Conservation (phyloP, 805 yeast species). For the Yamadazyma laniorum region DNA sequence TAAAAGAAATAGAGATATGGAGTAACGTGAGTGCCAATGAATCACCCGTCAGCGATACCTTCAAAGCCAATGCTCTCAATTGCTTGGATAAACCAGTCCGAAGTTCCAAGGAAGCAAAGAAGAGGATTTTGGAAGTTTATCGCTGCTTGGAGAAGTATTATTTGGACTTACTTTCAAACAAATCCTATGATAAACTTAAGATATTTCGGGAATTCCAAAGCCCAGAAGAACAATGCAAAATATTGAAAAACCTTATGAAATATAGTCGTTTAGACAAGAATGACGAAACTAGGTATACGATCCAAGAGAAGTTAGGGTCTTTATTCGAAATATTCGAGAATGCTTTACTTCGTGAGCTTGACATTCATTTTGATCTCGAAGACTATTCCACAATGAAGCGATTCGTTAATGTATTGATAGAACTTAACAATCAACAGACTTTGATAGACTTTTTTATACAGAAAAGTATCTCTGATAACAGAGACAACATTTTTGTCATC, state of each 20-base stretch:
- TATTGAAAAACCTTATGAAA: slow-evolving; percentile 39
- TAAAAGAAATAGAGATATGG: slow-evolving; percentile 40
- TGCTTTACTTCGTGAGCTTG: slow-evolving; percentile 68
- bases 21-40: slow-evolving; percentile 15
- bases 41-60: neutral
- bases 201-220: slow-evolving; percentile 47
- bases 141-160: slow-evolving; percentile 43
- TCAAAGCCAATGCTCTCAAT: slow-evolving; percentile 26
- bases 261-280: slow-evolving; percentile 37
- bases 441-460: slow-evolving; percentile 44
- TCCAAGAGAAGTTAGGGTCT: slow-evolving; percentile 47
- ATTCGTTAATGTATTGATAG: slow-evolving; percentile 35
- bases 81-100: slow-evolving; percentile 31
- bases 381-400: slow-evolving; percentile 40
- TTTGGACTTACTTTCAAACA: slow-evolving; percentile 42
- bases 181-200: slow-evolving; percentile 40
- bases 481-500: slow-evolving; percentile 19
- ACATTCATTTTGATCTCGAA: slow-evolving; percentile 48
- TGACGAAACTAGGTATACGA: slow-evolving; percentile 26
- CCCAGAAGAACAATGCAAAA: slow-evolving; percentile 52
- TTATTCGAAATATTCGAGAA: slow-evolving; percentile 68
- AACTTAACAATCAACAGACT: slow-evolving; percentile 41
- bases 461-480: slow-evolving; percentile 38
- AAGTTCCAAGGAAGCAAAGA: slow-evolving; percentile 31
- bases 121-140: slow-evolving; percentile 39